phyloP scores from a whole-genome alignment of 2,329 filamentous ascomycete species.

The Arthroderma uncinatum region DNA sequence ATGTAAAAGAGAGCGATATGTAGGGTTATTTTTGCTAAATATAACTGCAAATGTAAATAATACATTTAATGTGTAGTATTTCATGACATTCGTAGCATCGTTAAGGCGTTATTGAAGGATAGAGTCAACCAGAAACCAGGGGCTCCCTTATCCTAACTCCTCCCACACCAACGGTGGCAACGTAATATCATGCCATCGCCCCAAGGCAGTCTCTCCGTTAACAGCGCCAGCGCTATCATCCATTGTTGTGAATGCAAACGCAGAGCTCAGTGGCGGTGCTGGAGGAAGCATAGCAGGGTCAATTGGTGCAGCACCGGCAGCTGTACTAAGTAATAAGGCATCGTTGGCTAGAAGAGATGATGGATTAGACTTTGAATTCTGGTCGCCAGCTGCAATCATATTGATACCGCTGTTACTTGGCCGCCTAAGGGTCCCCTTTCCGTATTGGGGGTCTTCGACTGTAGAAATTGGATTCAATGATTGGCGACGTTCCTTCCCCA shows the following conservation, averaged over 20 bases:
- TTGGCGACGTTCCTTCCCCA: background rate
- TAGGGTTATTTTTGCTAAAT: background rate
- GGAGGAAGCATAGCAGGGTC: constrained; percentile 26
- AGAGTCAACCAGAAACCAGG: background rate
- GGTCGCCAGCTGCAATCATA: background rate
- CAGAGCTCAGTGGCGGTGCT: constrained; percentile 21
- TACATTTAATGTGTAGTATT: background rate
- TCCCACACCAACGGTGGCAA: constrained; percentile 34
- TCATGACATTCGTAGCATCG: background rate
- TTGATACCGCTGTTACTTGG: background rate
- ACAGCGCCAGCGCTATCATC: constrained; percentile 23
- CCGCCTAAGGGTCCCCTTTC: background rate
- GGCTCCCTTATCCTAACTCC: constrained; percentile 20
- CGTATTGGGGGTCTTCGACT: background rate
- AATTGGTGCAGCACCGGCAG: constrained; percentile 17
- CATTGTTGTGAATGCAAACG: constrained; percentile 23
- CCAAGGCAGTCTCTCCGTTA: constrained; percentile 3
- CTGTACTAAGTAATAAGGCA: background rate
- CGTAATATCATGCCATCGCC: constrained; percentile 30
- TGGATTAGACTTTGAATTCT: background rate
- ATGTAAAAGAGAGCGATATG: background rate
- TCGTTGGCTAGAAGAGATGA: background rate
- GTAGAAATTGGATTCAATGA: background rate
- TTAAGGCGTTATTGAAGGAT: background rate
- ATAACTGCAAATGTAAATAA: background rate